Percentiles rank a stretch among this genome's conserved stretches.
Conservation (phyloP, 306 rosid genomes). For the Glycyrrhiza uralensis region DNA sequence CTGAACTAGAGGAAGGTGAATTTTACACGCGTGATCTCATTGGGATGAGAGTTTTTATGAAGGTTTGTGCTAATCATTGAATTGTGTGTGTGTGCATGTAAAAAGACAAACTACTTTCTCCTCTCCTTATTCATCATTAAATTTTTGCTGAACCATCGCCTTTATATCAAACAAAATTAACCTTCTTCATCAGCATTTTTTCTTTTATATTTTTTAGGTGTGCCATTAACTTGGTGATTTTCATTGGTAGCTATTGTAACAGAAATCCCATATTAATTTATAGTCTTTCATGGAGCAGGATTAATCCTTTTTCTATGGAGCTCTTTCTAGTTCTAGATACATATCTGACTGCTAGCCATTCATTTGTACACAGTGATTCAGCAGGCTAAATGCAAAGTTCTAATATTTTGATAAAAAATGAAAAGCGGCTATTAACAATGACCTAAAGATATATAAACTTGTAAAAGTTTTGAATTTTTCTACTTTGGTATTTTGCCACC, state of each 20-base stretch:
- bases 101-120: not conserved
- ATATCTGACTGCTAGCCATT: not conserved
- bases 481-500: not conserved
- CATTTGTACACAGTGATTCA: not conserved
- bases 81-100: not conserved
- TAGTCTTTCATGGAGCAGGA: not conserved
- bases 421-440: not conserved
- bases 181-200: not conserved
- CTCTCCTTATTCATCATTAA: slow-evolving; percentile 3
- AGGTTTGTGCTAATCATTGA: slow-evolving; percentile 49
- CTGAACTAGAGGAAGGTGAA: slow-evolving; percentile 82
- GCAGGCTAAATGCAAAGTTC: not conserved
- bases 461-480: slow-evolving; percentile 11
- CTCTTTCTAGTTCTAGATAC: not conserved
- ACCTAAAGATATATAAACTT: slow-evolving; percentile 1
- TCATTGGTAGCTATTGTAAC: not conserved
- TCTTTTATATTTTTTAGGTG: not conserved
- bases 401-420: slow-evolving; percentile 1
- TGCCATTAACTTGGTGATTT: slow-evolving; percentile 14
- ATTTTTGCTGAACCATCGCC: not conserved
- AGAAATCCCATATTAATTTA: slow-evolving; percentile 8
- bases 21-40: slow-evolving; percentile 80
- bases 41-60: slow-evolving; percentile 82
- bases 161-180: not conserved
- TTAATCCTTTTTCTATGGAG: not conserved